Evolutionary conservation across 1,284 basidiomycete species (phyloP).

Genomic region (Naganishia liquefaciens): DNA sequence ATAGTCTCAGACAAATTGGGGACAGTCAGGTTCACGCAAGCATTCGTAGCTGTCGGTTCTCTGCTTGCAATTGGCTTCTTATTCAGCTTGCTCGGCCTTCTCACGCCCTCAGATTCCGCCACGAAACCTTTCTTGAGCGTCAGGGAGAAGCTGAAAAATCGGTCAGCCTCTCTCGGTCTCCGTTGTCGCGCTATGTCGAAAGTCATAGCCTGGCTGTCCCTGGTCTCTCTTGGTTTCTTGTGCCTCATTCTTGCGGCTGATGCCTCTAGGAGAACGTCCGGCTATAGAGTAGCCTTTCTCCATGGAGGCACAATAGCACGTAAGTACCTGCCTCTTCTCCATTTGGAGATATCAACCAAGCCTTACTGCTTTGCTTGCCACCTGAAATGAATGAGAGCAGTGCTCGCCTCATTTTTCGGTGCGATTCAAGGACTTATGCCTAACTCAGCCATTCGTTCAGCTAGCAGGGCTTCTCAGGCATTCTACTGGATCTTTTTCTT

Average conservation of each 20-base stretch:
- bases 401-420: neutral
- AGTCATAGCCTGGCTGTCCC: constrained; percentile 1
- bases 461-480: neutral
- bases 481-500: constrained; percentile 4
- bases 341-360: neutral
- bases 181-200: neutral
- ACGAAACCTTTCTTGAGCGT: neutral
- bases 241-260: neutral
- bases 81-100: neutral
- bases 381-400: neutral
- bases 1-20: constrained; percentile 2
- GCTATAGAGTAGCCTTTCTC: neutral
- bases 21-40: constrained; percentile 1
- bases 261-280: neutral
- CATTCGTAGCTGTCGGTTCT: constrained; percentile 3
- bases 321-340: neutral
- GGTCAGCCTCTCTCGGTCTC: neutral
- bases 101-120: neutral
- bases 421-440: constrained; percentile 10
- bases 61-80: neutral
- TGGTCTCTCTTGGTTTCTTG: neutral
- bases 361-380: too few relatives aligned
- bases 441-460: neutral
- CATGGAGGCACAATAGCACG: neutral
- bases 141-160: too few relatives aligned